Percentiles rank a stretch among this genome's conserved stretches.
These are phyloP conservation scores for Pythium pyrilobum DNA, from an alignment of 352 stramenopile species.

Conservation along the genomic window DNA sequence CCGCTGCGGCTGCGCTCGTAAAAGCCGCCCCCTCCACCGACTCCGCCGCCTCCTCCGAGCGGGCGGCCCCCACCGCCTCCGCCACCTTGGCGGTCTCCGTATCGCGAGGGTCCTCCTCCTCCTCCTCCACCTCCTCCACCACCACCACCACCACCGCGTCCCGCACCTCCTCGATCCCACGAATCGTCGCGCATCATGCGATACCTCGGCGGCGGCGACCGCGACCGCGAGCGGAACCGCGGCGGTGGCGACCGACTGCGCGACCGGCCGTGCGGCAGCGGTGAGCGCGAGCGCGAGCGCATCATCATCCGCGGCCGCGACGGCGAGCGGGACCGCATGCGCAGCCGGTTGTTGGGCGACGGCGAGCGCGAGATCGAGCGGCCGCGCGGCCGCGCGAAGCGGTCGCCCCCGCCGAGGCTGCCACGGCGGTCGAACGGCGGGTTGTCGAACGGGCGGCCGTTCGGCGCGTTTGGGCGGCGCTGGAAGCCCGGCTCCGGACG, in stretches of 20 bases:
- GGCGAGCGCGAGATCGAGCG: constrained; percentile 53
- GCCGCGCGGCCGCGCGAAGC: constrained; percentile 32
- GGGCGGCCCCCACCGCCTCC: constrained; percentile 16
- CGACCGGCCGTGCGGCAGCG: constrained; percentile 18
- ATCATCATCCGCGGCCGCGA: constrained; percentile 20
- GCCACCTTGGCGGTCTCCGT: constrained; percentile 25
- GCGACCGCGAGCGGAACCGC: constrained; percentile 39
- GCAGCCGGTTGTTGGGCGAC: constrained; percentile 14
- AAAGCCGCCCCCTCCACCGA: constrained; percentile 25
- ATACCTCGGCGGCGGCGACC: constrained; percentile 44
- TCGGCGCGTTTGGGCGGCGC: constrained; percentile 25
- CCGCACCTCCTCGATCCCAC: constrained; percentile 16
- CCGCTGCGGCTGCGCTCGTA: constrained; percentile 18
- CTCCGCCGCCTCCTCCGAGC: constrained; percentile 16
- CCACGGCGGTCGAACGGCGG: constrained; percentile 15
- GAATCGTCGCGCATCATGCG: constrained; percentile 34
- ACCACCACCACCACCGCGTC: constrained; percentile 1
- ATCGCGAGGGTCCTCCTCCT: constrained; percentile 1
- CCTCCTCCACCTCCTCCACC: constrained; percentile 11
- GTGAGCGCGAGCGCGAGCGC: constrained; percentile 37
- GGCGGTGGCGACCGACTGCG: constrained; percentile 30
- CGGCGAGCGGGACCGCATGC: constrained; percentile 23
- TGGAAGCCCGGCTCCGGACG: constrained; percentile 21
- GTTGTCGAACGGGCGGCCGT: constrained; percentile 27
- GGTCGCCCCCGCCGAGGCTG: constrained; percentile 4